Conservation (phyloP, 352 stramenopile species). For the Elongisporangium anandrum region DNA sequence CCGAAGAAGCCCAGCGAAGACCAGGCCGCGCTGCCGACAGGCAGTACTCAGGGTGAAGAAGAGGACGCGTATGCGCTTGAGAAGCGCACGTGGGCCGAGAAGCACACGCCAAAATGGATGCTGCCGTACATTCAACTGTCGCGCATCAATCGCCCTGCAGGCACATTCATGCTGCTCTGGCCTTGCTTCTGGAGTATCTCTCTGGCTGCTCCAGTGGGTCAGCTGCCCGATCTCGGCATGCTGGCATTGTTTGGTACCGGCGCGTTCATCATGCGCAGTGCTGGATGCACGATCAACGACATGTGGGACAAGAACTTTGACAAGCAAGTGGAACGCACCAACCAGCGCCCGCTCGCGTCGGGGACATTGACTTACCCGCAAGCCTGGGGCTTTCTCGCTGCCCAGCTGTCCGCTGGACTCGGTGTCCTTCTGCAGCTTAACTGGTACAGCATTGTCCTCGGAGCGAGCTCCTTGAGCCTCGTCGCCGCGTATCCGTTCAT, state of each 20-base stretch:
- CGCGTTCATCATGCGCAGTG: slow-evolving; percentile 96
- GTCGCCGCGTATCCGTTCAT: slow-evolving; percentile 96
- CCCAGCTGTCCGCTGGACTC: slow-evolving; percentile 90
- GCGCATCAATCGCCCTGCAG: slow-evolving; percentile 75
- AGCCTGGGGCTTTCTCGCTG: slow-evolving; percentile 91
- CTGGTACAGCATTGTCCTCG: slow-evolving; percentile 91
- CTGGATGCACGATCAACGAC: slow-evolving; percentile 99
- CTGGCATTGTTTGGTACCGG: slow-evolving; percentile 85
- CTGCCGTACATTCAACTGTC: slow-evolving; percentile 86
- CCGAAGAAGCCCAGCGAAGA: too few relatives aligned
- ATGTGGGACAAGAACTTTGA: slow-evolving; percentile 99
- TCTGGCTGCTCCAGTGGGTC: slow-evolving; percentile 81
- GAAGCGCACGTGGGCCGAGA: slow-evolving; percentile 86
- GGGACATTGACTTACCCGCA: slow-evolving; percentile 89
- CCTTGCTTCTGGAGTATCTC: slow-evolving; percentile 97
- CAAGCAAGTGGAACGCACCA: slow-evolving; percentile 93
- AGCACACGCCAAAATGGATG: slow-evolving; percentile 68
- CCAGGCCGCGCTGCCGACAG: too few relatives aligned
- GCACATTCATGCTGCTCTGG: slow-evolving; percentile 96
- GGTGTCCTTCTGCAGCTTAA: slow-evolving; percentile 95
- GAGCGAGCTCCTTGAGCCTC: slow-evolving; percentile 90
- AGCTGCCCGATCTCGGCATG: slow-evolving; percentile 77
- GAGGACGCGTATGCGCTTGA: slow-evolving; percentile 57
- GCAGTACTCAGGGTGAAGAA: background rate
- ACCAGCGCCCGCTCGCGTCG: slow-evolving; percentile 91